A percentile compares a stretch with the other conserved stretches of the same genome.
Conservation (phyloP, 495 filamentous ascomycete genomes). For the Chaetomidium leptoderma region DNA sequence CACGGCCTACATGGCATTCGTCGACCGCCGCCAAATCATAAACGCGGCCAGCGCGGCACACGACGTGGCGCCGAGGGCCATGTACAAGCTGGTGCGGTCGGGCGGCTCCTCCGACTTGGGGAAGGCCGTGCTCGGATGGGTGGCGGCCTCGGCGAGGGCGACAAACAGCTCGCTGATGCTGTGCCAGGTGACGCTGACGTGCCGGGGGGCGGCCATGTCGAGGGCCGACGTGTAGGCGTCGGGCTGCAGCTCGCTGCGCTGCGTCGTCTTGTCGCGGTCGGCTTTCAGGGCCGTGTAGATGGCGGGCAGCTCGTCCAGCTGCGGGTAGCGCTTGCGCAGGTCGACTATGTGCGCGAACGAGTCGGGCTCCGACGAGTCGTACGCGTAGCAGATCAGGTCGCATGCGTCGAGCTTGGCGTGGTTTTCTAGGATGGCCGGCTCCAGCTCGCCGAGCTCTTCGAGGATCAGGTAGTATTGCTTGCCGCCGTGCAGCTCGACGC, state of each 20-base stretch:
- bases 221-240: conserved; percentile 81
- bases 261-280: conserved; percentile 88
- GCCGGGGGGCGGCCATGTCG: conserved; percentile 79
- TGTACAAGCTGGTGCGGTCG: conserved; percentile 78
- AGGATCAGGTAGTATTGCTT: conserved; percentile 97
- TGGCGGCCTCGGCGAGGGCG: conserved; percentile 77
- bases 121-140: conserved; percentile 80
- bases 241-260: conserved; percentile 84
- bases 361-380: conserved; percentile 93
- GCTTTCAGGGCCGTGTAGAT: conserved; percentile 92
- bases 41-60: conserved; percentile 77
- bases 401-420: conserved; percentile 84
- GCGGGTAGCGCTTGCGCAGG: conserved; percentile 68
- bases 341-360: conserved; percentile 88
- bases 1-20: conserved; percentile 23
- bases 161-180: conserved; percentile 92
- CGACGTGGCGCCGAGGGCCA: conserved; percentile 74
- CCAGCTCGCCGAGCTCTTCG: conserved; percentile 91
- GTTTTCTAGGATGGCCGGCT: conserved; percentile 91
- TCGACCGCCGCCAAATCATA: conserved; percentile 60
- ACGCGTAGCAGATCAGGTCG: conserved; percentile 90
- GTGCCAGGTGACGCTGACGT: conserved; percentile 89
- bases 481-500: conserved; percentile 89
- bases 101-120: conserved; percentile 80
- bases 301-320: conserved; percentile 80